Conservation (phyloP, 129 eudicot genomes). For the Apium graveolens region DNA sequence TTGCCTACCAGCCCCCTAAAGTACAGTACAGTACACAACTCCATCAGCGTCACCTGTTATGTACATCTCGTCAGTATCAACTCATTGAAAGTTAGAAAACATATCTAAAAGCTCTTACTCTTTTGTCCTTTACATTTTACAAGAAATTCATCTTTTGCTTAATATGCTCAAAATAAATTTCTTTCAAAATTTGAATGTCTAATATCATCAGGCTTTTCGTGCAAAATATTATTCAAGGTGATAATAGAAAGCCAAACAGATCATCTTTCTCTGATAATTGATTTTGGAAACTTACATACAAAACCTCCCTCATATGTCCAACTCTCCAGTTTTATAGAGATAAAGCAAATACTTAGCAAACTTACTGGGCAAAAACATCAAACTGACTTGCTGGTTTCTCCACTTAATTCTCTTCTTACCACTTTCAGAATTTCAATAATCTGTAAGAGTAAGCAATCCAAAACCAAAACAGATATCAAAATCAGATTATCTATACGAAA, state of each 20-base stretch:
- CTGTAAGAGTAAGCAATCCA: conserved; percentile 24
- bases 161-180: background rate
- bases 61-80: background rate
- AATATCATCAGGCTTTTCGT: background rate
- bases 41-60: background rate
- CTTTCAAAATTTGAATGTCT: background rate
- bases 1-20: background rate
- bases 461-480: background rate
- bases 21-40: background rate
- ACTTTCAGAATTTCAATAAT: conserved; percentile 65
- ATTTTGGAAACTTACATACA: background rate
- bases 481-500: background rate
- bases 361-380: conserved; percentile 34
- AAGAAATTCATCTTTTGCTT: background rate
- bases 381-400: conserved; percentile 40
- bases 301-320: background rate
- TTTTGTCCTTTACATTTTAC: background rate
- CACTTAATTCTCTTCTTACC: conserved; percentile 66
- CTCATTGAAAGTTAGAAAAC: background rate
- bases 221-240: background rate
- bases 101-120: background rate
- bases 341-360: background rate
- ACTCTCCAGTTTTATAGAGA: background rate
- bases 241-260: background rate
- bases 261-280: background rate